Base-by-base conservation (phyloP, 108 stramenopile genomes). In the Thalassiosira profunda region DNA sequence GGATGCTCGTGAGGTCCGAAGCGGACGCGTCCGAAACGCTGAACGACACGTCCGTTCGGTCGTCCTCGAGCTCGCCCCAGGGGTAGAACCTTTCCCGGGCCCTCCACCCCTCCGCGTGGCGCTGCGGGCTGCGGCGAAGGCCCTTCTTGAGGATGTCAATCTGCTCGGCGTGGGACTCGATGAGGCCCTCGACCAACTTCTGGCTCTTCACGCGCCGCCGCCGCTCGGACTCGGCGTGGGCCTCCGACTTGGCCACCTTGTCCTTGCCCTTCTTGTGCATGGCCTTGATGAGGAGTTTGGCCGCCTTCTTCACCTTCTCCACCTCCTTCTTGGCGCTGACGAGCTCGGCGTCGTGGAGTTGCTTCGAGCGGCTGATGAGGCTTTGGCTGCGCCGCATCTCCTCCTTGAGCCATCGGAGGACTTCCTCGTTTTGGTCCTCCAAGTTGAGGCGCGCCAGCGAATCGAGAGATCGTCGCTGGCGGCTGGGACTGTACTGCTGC, bases 301-400 rank as follows among this genome's bases (percentile, higher is more conserved):
- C 76, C 5, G 67, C 76, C 34, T 58, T 77, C 58, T 69, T 77
- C 38, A 77, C 47, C 53, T 63, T 69, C 37, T 77, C 37, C 56
- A 77, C 18, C 61, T 77, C 76, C 15, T 56, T 41, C 23, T 64
- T 68, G 25, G 76, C 76, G 26, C 52, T 55, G 24, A 59, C 67
- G 15, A 77, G 67, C 41, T 77, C 76, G 9, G 62, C 67, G 28
- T 63, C 54, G 38, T 77, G 76, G 41, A 69, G 24, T 30, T 69
- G 61, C n/a, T 62, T 68, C 31, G 76, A 77, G 15, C 76, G 42
- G 24, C 44, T 52, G 21, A 77, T 37, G 37, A 77, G 56, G 12
- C 60, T 55, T 56, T 77, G 76, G 54, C 67, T 77, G 35, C 76
- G 53, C 63, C 64, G 38, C 53, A 77, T 77, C 60, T 77, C 76